A percentile compares a stretch with the other conserved stretches of the same genome.
Conservation (phyloP, 805 yeast genomes). For the Teunomyces gatunensis region DNA sequence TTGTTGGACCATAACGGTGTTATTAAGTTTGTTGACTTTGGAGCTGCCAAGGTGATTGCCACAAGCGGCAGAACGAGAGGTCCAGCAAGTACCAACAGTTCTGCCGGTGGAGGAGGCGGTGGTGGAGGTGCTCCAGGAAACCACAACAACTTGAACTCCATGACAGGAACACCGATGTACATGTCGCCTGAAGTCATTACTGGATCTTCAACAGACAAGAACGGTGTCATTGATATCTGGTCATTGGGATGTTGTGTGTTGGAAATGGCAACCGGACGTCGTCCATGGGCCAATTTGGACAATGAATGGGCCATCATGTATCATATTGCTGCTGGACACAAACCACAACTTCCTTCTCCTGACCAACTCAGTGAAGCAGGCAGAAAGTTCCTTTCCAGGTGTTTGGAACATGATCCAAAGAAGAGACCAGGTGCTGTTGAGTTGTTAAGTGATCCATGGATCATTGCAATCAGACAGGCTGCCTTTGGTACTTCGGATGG, state of each 20-base stretch:
- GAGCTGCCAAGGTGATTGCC: conserved; percentile 90
- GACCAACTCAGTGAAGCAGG: conserved; percentile 81
- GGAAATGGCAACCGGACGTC: conserved; percentile 94
- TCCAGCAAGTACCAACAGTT: neutral
- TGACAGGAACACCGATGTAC: conserved; percentile 98
- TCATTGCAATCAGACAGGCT: conserved; percentile 62
- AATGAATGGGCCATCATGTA: conserved; percentile 99
- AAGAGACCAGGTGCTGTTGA: conserved; percentile 83
- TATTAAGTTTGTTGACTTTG: conserved; percentile 94
- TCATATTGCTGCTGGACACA: conserved; percentile 93
- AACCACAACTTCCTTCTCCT: conserved; percentile 76
- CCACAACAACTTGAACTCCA: conserved; percentile 36
- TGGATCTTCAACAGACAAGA: conserved; percentile 59
- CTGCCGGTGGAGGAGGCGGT: neutral
- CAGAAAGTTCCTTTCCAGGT: conserved; percentile 62
- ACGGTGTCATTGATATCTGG: conserved; percentile 86
- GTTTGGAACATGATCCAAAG: conserved; percentile 80
- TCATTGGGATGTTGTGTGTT: conserved; percentile 93
- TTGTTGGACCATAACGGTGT: conserved; percentile 88
- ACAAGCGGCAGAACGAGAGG: conserved; percentile 49
- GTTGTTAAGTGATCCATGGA: conserved; percentile 87
- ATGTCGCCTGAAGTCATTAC: conserved; percentile 97
- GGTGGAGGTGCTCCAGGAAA: neutral
- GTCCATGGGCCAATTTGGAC: conserved; percentile 96
- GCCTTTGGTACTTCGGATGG: conserved; percentile 52